These are phyloP conservation scores for Raffaelea albimanens DNA, from an alignment of 2,329 filamentous ascomycete genomes.

Conservation along the genomic window DNA sequence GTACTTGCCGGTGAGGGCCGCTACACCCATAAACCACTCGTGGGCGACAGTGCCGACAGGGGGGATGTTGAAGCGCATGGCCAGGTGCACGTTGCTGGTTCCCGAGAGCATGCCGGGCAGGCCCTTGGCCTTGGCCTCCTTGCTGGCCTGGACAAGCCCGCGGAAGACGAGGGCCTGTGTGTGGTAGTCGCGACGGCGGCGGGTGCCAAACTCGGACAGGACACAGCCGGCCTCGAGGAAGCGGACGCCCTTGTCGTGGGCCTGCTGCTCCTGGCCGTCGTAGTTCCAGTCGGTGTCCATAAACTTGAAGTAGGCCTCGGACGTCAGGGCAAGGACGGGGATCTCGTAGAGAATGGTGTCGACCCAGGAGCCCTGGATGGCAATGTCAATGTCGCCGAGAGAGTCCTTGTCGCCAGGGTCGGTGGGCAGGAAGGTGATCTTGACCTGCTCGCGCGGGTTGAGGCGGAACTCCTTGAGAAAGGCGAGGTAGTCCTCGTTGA, in stretches of 20 bases:
- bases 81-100: conserved; percentile 94
- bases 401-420: conserved; percentile 51
- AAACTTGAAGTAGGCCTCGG: conserved; percentile 96
- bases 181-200: conserved; percentile 83
- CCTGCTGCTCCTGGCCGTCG: conserved; percentile 74
- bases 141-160: conserved; percentile 70
- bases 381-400: conserved; percentile 67
- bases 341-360: conserved; percentile 98
- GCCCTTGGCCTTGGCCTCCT: conserved; percentile 56
- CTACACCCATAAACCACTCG: conserved; percentile 99
- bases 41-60: conserved; percentile 87
- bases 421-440: conserved; percentile 56
- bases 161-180: conserved; percentile 88
- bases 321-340: conserved; percentile 80
- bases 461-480: conserved; percentile 78
- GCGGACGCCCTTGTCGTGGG: conserved; percentile 68
- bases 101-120: conserved; percentile 68
- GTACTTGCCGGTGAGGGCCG: conserved; percentile 83
- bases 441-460: conserved; percentile 70
- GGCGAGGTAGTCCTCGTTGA: conserved; percentile 65
- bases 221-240: conserved; percentile 76
- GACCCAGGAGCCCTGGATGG: conserved; percentile 75
- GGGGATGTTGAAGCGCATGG: conserved; percentile 78
- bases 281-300: conserved; percentile 91
- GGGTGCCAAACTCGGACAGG: conserved; percentile 89